Evolutionary conservation across 148 eudicot species (phyloP), one percentile per base, ranked within the genome.

Genomic region (Rhododendron kiyosumense): DNA sequence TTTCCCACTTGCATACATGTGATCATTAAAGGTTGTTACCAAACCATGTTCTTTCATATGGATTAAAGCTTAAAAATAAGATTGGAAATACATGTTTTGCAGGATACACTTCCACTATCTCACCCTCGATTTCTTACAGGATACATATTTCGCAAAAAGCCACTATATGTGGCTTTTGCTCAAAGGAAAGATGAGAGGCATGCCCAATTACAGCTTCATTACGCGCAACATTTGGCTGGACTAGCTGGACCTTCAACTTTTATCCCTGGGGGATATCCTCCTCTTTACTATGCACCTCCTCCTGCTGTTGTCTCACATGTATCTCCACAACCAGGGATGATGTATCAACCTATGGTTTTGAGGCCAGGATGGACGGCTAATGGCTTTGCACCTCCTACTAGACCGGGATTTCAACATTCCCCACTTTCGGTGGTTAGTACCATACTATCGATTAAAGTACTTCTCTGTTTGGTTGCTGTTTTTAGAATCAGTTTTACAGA

Each of bases 81-180:
- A 7, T 79, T 22, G 59, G 32, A 26, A 79, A 79, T 79, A 17
- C 63, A 28, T 75, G 41, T 76, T 22, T 57, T 54, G 52, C 17
- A 84, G 30, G 34, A 52, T 49, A 7, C 13, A 82, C 38, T 78
- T 67, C 61, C 57, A 45, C 67, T 1, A 41, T 30, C 22, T 26
- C 78, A 36, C 83, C 71, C 7, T 81, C 12, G 41, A 17, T 46
- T 1, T 75, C 81, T 84, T 83, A 24, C 90, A 95, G 98, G 96
- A 52, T 86, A 81, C 75, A 89, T 94, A 92, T 87, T 92, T 74
- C 95, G 87, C 46, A 82, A 88, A 67, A 95, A 95, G 86, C 96
- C 96, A 67, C 85, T 95, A 52, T 95, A 95, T 89, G 98, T 94
- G 65, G 92, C 98, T n/a, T 91, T 95, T 73, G 98, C 98, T 81